Conservation (phyloP, 1,284 basidiomycete genomes). For the Cutaneotrichosporon sp. region DNA sequence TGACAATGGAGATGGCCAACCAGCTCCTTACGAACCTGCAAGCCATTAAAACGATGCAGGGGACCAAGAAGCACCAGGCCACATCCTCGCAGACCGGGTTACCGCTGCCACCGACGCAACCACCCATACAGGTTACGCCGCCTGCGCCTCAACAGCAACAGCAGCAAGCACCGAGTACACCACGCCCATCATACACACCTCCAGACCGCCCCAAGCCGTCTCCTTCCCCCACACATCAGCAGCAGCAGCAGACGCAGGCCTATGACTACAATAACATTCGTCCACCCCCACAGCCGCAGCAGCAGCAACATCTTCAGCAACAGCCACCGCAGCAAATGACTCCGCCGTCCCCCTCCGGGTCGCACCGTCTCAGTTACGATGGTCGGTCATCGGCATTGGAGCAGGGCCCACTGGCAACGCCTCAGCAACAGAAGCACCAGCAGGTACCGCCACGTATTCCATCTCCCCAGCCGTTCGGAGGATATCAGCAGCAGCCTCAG, state of each 20-base stretch:
- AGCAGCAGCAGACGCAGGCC: slow-evolving; percentile 15
- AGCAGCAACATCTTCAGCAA: slow-evolving; percentile 14
- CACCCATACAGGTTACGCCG: slow-evolving; percentile 12
- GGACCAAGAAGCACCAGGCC: slow-evolving; percentile 31
- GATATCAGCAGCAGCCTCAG: slow-evolving; percentile 1
- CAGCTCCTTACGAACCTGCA: slow-evolving; percentile 83
- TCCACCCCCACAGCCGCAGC: slow-evolving; percentile 10
- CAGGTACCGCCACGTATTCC: slow-evolving; percentile 47
- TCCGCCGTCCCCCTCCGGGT: slow-evolving; percentile 35
- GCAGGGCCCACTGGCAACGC: slow-evolving; percentile 3
- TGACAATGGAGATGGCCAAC: slow-evolving; percentile 99
- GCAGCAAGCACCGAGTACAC: slow-evolving; percentile 19
- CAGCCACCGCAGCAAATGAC: slow-evolving; percentile 14
- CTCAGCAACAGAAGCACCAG: slow-evolving; percentile 39
- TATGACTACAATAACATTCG: slow-evolving; percentile 33
- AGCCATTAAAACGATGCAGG: slow-evolving; percentile 59
- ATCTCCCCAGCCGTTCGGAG: slow-evolving; percentile 2
- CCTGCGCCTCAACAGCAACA: slow-evolving; percentile 17
- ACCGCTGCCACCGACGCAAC: slow-evolving; percentile 27
- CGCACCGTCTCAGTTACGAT: slow-evolving; percentile 10
- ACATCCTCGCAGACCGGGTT: background rate
- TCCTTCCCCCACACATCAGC: slow-evolving; percentile 40
- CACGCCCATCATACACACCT: background rate
- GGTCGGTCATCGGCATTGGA: slow-evolving; percentile 1
- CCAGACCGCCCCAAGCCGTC: slow-evolving; percentile 1